These are phyloP conservation scores for Theobroma grandiflorum DNA, from an alignment of 441 rosid genomes.

Conservation along the genomic window DNA sequence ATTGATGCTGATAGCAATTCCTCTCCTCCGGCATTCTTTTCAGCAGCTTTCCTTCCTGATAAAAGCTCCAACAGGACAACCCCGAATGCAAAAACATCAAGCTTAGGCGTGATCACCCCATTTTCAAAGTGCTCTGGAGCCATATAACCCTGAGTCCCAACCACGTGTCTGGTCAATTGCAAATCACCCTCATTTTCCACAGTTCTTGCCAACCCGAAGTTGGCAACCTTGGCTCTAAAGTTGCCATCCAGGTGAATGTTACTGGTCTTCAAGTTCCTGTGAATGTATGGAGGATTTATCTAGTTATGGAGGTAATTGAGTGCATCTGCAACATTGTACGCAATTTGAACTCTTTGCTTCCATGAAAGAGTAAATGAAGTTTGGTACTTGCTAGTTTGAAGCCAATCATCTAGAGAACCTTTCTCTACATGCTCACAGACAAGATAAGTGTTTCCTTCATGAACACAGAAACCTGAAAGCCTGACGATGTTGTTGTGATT, in stretches of 20 bases:
- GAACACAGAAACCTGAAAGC: conserved; percentile 78
- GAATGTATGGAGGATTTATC: conserved; percentile 68
- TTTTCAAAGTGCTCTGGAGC: conserved; percentile 88
- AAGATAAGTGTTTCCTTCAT: conserved; percentile 68
- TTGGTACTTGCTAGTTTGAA: conserved; percentile 38
- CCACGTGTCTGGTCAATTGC: conserved; percentile 77
- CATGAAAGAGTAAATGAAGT: conserved; percentile 45
- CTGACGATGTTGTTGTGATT: conserved; percentile 73
- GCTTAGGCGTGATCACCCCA: conserved; percentile 72
- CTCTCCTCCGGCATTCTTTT: conserved; percentile 41
- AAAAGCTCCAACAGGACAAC: conserved; percentile 79
- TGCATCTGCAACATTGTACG: conserved; percentile 68
- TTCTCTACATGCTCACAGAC: conserved; percentile 74
- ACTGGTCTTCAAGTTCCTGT: conserved; percentile 78
- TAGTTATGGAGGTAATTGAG: conserved; percentile 80
- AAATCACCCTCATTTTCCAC: conserved; percentile 51
- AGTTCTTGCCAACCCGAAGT: conserved; percentile 76
- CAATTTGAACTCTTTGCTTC: conserved; percentile 84
- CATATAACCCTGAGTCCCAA: conserved; percentile 83
- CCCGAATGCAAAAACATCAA: conserved; percentile 84
- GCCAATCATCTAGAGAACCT: conserved; percentile 69
- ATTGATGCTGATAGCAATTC: conserved; percentile 54
- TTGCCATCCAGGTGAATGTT: conserved; percentile 74
- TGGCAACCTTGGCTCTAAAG: conserved; percentile 73
- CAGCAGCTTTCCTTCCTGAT: conserved; percentile 75